Base-by-base conservation (phyloP, 139 green algal species). In the Chlamydomonas applanata region DNA sequence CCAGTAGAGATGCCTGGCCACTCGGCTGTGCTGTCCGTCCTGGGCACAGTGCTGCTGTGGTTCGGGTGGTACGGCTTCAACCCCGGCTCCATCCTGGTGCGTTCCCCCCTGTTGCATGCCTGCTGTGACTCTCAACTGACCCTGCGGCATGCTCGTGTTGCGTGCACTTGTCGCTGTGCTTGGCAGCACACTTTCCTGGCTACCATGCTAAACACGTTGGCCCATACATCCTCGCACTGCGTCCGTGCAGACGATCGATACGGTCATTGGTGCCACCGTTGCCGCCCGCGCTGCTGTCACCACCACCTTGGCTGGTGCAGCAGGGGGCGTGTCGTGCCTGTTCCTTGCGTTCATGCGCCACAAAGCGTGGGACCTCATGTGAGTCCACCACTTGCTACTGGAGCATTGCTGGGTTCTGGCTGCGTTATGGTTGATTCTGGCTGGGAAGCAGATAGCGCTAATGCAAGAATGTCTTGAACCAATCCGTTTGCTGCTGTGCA, bases 41-140 rank as follows among this genome's bases (percentile, higher is more conserved):
- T 90, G 22, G 85, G 87, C 27, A 91, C 87, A 16, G 83, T 88
- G 54, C 83, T 97, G 49, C 85, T 97, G 49, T 97, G 93, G 93
- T 97, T 97, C 72, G 93, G 93, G 61, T 97, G 93, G 91, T 91
- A 59, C 25, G 92, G 90, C 13, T 96, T 96, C 82, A 96, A 96
- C 84, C 86, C 87, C 14, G 92, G 88, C 3, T 94, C 88, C 19
- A 82, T 83, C 25, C 64, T 88, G 40, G 40, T 49, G 40, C 40
- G 40, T 11, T n/a, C n/a, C 9, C 74, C 74, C 69, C 87, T 96
- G 35, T 46, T 80, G 32, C 73, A 46, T 16, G 22, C 36, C 3
- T 9, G 24, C 19, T 24, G 57, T 4, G 76, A n/a, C 68, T 20
- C 40, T 49, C 7, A 49, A 49, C 40, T n/a, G n/a, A n/a, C n/a